Conservation (phyloP, 129 eudicot genomes). For the Artemisia argyi region DNA sequence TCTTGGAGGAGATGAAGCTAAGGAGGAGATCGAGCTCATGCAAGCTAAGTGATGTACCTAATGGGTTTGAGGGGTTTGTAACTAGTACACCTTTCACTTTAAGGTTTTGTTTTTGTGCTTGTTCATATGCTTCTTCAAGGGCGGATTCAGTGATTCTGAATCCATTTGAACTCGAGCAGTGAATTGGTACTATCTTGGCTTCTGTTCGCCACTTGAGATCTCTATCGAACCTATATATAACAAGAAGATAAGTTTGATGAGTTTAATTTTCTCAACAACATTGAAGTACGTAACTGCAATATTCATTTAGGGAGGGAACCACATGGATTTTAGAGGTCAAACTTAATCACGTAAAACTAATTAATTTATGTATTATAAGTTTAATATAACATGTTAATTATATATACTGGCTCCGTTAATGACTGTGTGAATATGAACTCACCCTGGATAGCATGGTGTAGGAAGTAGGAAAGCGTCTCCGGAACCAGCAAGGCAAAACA, state of each 20-base stretch:
- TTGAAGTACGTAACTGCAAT: too few species aligned
- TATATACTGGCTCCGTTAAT: too few species aligned
- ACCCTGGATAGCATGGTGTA: constrained; percentile 87
- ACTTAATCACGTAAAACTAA: too few species aligned
- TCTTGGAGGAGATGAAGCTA: constrained; percentile 47
- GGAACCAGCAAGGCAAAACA: constrained; percentile 69
- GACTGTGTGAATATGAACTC: not conserved
- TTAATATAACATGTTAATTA: too few species aligned
- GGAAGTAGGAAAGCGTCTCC: constrained; percentile 81
- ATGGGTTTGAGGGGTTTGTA: constrained; percentile 92
- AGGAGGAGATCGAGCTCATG: constrained; percentile 71
- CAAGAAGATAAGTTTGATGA: not conserved
- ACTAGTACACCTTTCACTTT: constrained; percentile 78
- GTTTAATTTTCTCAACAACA: not conserved
- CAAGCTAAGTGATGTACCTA: constrained; percentile 69
- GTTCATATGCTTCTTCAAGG: constrained; percentile 62
- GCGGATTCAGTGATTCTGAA: constrained; percentile 63
- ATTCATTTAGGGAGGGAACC: too few species aligned
- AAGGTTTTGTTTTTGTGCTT: constrained; percentile 64
- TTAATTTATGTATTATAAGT: too few species aligned
- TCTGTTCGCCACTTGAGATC: constrained; percentile 88
- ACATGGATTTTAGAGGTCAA: too few species aligned
- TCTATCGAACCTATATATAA: constrained; percentile 56
- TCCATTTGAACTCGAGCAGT: constrained; percentile 63
- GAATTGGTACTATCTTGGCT: constrained; percentile 68